These are phyloP conservation scores for Zygosaccharomyces pseudobailii DNA, from an alignment of 1,139 yeast species.

Conservation along the genomic window DNA sequence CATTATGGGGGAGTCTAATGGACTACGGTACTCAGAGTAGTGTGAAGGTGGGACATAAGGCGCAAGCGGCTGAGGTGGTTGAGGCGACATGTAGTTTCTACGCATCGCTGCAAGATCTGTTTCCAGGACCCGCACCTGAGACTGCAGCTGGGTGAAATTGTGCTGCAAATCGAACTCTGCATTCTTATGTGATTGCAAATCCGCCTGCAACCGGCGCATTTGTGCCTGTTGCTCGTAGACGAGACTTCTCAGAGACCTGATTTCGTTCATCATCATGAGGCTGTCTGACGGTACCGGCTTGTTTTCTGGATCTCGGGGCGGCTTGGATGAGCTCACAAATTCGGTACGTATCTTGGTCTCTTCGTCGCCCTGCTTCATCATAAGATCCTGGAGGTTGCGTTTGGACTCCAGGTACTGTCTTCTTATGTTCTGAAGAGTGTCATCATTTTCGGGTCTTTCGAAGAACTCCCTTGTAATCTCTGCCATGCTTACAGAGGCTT, in stretches of 20 bases:
- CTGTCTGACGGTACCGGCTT: slow-evolving; percentile 4
- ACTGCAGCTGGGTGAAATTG: slow-evolving; percentile 8
- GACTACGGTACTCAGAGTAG: not conserved
- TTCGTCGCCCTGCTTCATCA: slow-evolving; percentile 11
- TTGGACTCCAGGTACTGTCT: slow-evolving; percentile 28
- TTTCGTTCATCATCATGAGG: slow-evolving; percentile 9
- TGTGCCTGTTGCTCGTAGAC: slow-evolving; percentile 17
- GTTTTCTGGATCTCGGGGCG: not conserved
- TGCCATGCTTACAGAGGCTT: not conserved
- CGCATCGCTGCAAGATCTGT: slow-evolving; percentile 1
- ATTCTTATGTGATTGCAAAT: slow-evolving; percentile 13
- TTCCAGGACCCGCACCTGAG: slow-evolving; percentile 7
- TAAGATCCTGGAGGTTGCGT: slow-evolving; percentile 20
- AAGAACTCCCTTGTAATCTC: slow-evolving; percentile 13
- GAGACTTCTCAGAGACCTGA: slow-evolving; percentile 14
- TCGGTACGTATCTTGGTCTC: slow-evolving; percentile 6
- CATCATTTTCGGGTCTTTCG: slow-evolving; percentile 26
- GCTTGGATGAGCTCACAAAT: not conserved
- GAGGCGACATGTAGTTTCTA: not conserved
- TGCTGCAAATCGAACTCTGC: slow-evolving; percentile 11
- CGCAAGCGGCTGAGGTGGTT: slow-evolving; percentile 1
- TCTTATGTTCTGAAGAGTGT: slow-evolving; percentile 29
- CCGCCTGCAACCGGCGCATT: slow-evolving; percentile 13
- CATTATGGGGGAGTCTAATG: slow-evolving; percentile 12
- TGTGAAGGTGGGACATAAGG: not conserved